phyloP scores from a whole-genome alignment of 306 rosid genomes.

The Carpinus viminea region DNA sequence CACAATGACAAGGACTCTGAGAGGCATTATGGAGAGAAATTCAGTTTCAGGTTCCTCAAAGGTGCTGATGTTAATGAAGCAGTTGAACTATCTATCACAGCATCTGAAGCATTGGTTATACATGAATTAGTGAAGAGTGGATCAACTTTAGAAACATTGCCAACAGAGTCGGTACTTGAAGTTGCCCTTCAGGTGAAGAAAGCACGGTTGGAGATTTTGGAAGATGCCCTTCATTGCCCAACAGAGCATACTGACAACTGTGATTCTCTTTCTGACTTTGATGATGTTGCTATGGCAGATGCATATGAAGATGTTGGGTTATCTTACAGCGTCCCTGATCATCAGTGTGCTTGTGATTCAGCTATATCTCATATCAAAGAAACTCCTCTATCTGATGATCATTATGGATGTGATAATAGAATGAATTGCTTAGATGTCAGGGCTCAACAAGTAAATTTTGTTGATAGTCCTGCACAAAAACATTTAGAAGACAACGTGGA shows the following conservation, averaged over 20 bases:
- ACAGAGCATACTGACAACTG: conserved; percentile 42
- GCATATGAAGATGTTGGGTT: conserved; percentile 81
- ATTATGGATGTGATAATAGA: conserved; percentile 25
- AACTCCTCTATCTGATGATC: conserved; percentile 39
- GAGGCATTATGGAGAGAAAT: conserved; percentile 35
- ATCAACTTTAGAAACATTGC: conserved; percentile 40
- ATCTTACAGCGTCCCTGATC: conserved; percentile 31
- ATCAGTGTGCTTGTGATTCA: conserved; percentile 30
- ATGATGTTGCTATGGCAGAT: conserved; percentile 68
- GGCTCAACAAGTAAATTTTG: conserved; percentile 34
- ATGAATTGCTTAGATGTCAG: conserved; percentile 22
- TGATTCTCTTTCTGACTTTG: conserved; percentile 80
- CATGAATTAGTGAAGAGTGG: conserved; percentile 57
- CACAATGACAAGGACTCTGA: conserved; percentile 35
- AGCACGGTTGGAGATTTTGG: conserved; percentile 56
- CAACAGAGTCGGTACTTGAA: conserved; percentile 62
- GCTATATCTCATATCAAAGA: conserved; percentile 41
- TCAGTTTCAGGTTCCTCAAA: conserved; percentile 32
- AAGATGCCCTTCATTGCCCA: conserved; percentile 38
- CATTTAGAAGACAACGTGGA: conserved; percentile 32
- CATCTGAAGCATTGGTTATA: conserved; percentile 90
- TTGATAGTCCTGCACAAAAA: conserved; percentile 32
- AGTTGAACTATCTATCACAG: conserved; percentile 73
- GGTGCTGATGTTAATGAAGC: conserved; percentile 53
- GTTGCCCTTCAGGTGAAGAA: conserved; percentile 73